Conservation (phyloP, 75 land plant genomes). For the Chamaecyparis obtusa region DNA sequence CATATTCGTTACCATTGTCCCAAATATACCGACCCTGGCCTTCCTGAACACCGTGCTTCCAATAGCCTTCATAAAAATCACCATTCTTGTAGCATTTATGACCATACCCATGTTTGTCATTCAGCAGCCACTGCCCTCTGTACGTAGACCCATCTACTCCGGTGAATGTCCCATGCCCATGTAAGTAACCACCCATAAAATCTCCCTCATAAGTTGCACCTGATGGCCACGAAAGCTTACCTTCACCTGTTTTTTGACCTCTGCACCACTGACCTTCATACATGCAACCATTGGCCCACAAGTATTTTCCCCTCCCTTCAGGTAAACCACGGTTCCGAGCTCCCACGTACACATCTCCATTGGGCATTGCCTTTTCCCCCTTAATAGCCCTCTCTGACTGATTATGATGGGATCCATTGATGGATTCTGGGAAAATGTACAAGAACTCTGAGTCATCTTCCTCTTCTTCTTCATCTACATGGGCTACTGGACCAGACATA, state of each 20-base stretch:
- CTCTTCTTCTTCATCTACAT: slow-evolving; percentile 22
- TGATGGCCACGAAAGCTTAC: slow-evolving; percentile 76
- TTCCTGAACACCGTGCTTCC: slow-evolving; percentile 61
- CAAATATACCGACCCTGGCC: slow-evolving; percentile 66
- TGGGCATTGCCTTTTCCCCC: slow-evolving; percentile 46
- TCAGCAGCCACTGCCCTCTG: slow-evolving; percentile 63
- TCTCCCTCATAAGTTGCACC: slow-evolving; percentile 77
- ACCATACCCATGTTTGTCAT: slow-evolving; percentile 63
- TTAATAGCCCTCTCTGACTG: background rate
- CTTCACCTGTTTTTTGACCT: slow-evolving; percentile 65
- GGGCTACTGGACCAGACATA: slow-evolving; percentile 25
- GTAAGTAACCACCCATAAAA: slow-evolving; percentile 70
- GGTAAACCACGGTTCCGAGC: slow-evolving; percentile 50
- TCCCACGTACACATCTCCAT: slow-evolving; percentile 72
- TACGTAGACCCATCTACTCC: slow-evolving; percentile 56
- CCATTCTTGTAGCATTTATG: slow-evolving; percentile 52
- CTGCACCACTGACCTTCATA: slow-evolving; percentile 69
- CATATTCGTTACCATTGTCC: slow-evolving; percentile 55
- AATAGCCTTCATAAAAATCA: slow-evolving; percentile 66
- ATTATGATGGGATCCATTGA: background rate
- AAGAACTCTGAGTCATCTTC: slow-evolving; percentile 1
- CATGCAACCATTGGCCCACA: slow-evolving; percentile 82
- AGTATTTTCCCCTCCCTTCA: slow-evolving; percentile 66
- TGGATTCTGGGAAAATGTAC: background rate
- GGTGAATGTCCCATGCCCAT: slow-evolving; percentile 62